phyloP scores from a whole-genome alignment of 768 basidiomycete genomes.

The Agrocybe chaxingu region DNA sequence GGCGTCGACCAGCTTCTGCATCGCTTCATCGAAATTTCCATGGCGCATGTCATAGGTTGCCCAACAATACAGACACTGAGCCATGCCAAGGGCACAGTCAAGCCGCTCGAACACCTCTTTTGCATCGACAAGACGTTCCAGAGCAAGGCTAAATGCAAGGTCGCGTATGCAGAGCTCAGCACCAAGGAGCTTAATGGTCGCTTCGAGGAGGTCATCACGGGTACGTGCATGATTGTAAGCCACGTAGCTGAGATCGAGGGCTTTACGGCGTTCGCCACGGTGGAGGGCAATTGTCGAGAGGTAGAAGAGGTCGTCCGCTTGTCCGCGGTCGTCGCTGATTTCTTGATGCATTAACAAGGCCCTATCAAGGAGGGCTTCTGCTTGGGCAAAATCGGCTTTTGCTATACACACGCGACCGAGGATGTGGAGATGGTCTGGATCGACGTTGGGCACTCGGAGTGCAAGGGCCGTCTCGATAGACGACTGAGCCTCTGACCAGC shows the following conservation, averaged over 20 bases:
- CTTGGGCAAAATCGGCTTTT: slow-evolving; percentile 14
- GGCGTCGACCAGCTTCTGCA: slow-evolving; percentile 7
- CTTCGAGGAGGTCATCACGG: background rate
- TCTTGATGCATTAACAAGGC: slow-evolving; percentile 15
- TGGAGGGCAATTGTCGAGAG: slow-evolving; percentile 14
- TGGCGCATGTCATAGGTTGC: slow-evolving; percentile 12
- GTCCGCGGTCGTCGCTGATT: slow-evolving; percentile 14
- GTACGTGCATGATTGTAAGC: background rate
- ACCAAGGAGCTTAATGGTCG: background rate
- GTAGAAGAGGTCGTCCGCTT: slow-evolving; percentile 16
- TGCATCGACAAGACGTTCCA: background rate
- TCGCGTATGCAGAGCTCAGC: background rate
- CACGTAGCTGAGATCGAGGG: background rate
- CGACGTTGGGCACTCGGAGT: slow-evolving; percentile 16
- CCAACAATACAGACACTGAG: slow-evolving; percentile 15
- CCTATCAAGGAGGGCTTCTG: slow-evolving; percentile 7
- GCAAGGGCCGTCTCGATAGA: slow-evolving; percentile 20
- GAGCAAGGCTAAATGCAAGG: background rate
- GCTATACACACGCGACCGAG: slow-evolving; percentile 21
- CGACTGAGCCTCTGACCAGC: slow-evolving; percentile 18
- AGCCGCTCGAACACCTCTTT: slow-evolving; percentile 5
- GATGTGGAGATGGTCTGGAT: slow-evolving; percentile 24
- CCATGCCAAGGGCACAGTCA: slow-evolving; percentile 14
- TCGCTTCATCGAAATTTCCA: slow-evolving; percentile 8
- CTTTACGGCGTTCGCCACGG: background rate